These are phyloP conservation scores for Penicillium sp. DNA, from an alignment of 2,329 filamentous ascomycete genomes.

Conservation along the genomic window DNA sequence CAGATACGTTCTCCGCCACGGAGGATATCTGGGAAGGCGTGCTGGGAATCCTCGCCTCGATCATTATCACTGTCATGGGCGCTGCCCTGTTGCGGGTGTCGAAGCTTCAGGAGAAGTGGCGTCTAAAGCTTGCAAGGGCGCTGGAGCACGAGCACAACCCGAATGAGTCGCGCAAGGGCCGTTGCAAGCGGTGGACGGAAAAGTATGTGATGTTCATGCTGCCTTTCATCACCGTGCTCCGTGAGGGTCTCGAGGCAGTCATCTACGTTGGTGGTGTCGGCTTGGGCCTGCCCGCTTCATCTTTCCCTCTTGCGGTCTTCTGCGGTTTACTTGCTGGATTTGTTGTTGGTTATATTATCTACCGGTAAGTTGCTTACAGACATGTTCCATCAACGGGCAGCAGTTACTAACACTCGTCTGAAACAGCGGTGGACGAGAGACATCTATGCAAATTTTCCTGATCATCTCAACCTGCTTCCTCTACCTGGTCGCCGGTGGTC, in stretches of 20 bases:
- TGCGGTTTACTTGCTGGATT: slow-evolving; percentile 69
- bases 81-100: slow-evolving; percentile 77
- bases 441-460: slow-evolving; percentile 74
- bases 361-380: slow-evolving; percentile 60
- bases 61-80: slow-evolving; percentile 83
- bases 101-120: slow-evolving; percentile 86
- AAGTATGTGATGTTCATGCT: slow-evolving; percentile 85
- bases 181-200: slow-evolving; percentile 66
- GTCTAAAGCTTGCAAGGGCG: slow-evolving; percentile 72
- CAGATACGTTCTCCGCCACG: slow-evolving; percentile 65
- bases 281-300: slow-evolving; percentile 70
- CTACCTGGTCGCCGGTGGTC: slow-evolving; percentile 79
- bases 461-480: slow-evolving; percentile 78
- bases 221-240: slow-evolving; percentile 83
- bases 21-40: slow-evolving; percentile 82
- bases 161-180: slow-evolving; percentile 42
- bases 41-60: slow-evolving; percentile 71
- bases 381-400: background rate
- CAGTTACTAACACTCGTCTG: background rate
- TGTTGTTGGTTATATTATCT: slow-evolving; percentile 72
- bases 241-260: slow-evolving; percentile 83
- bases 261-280: slow-evolving; percentile 85
- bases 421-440: slow-evolving; percentile 61
- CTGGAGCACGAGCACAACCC: slow-evolving; percentile 51
- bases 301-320: slow-evolving; percentile 77